Base-by-base conservation (phyloP, 768 basidiomycete genomes). In the Kwoniella sp. region DNA sequence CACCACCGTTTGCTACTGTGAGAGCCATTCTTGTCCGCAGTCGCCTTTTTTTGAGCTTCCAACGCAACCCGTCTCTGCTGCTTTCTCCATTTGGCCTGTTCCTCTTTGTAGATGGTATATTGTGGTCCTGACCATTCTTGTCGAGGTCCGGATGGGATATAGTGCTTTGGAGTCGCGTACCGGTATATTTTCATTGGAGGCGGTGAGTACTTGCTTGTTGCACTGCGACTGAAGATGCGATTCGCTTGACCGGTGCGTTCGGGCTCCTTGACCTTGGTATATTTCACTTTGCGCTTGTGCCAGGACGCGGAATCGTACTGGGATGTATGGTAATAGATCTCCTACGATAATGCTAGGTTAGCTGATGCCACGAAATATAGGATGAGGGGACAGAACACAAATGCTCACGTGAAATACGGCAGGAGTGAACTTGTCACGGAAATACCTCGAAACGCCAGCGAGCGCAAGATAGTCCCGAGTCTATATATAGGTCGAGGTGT, bases 81-180 rank as follows among this genome's bases (percentile, higher is more conserved):
- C 25, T 33, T 29, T 12, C 21, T 55, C 50, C 56, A 68, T 10
- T 37, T 36, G 13, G 46, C 46, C 46, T 72, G 65, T 40, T 72
- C 68, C 37, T 62, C 58, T 40, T 67, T 66, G 65, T 72, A 72
- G 3, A 62, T 47, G n/a, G 40, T 61, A 49, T 69, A 72, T 33
- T 69, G 64, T 17, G 54, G 55, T 24, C 65, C 27, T 0, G 65
- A 54, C 70, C 70, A 72, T 0, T 25, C 26, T 15, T 47, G 8
- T 22, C 70, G 58, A 21, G 29, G 30, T 22, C 70, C 70, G 17
- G 30, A 24, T 15, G 70, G 70, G 10, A 62, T 53, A 30, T 67
- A 68, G 44, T 65, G 58, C 8, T 17, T 8, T 1, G 57, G 44
- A 19, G 33, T 52, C 19, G 22, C 19, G 15, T 49, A 48, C 3